These are phyloP conservation scores for Solanum stenotomum DNA, from an alignment of 257 asterid species.

Conservation along the genomic window DNA sequence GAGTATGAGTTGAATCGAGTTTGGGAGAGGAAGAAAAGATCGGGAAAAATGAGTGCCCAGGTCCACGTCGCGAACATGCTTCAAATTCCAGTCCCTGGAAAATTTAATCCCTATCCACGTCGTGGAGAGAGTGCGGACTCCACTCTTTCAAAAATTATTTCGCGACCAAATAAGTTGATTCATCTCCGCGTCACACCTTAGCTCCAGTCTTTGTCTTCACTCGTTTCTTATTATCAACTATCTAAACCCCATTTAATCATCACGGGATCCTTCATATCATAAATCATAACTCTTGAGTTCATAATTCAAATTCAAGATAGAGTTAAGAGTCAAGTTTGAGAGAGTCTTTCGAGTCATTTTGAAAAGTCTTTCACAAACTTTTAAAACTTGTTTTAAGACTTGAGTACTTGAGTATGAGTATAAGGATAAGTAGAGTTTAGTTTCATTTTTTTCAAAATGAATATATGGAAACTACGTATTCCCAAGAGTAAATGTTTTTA, in stretches of 20 bases:
- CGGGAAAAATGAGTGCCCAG: too few relatives aligned
- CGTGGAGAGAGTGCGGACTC: neutral
- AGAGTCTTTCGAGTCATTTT: neutral
- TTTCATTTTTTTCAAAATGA: neutral
- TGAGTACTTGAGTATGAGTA: too few relatives aligned
- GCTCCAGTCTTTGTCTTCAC: neutral
- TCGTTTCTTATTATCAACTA: neutral
- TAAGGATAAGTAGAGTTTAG: neutral
- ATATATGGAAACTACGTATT: neutral
- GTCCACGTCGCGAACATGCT: neutral
- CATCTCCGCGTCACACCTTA: neutral
- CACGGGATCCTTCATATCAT: neutral
- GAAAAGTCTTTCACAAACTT: neutral
- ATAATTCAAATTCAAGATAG: neutral
- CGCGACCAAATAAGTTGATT: neutral
- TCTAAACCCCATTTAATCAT: neutral
- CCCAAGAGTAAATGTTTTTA: neutral
- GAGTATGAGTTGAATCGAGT: neutral
- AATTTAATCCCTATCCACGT: neutral
- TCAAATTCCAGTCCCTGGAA: neutral
- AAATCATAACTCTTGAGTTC: neutral
- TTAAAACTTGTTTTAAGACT: neutral
- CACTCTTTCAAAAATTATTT: too few relatives aligned
- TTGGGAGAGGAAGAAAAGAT: neutral
- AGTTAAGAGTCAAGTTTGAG: neutral